Conservation (phyloP, 1,139 yeast genomes). For the Hyphopichia burtonii region DNA sequence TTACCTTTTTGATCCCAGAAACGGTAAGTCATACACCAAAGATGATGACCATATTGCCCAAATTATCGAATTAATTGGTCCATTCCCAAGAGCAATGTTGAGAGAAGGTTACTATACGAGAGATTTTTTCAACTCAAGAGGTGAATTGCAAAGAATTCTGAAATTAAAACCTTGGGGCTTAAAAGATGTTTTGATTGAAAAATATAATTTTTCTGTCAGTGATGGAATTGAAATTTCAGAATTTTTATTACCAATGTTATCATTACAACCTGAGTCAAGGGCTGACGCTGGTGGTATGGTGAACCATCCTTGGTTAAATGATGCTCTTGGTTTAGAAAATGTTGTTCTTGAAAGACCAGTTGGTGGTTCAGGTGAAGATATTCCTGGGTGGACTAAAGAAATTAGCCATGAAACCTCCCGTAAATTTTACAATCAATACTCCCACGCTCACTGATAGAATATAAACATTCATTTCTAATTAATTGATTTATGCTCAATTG, state of each 20-base stretch:
- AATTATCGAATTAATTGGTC: slow-evolving; percentile 46
- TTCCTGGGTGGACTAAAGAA: slow-evolving; percentile 69
- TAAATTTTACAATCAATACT: slow-evolving; percentile 6
- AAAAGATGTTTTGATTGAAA: slow-evolving; percentile 46
- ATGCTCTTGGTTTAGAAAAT: slow-evolving; percentile 59
- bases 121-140: slow-evolving; percentile 49
- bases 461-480: background rate
- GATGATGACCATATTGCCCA: slow-evolving; percentile 54
- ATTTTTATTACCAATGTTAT: slow-evolving; percentile 72
- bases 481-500: background rate
- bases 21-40: slow-evolving; percentile 45
- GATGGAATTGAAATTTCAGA: slow-evolving; percentile 58
- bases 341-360: slow-evolving; percentile 55
- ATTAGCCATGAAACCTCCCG: slow-evolving; percentile 12
- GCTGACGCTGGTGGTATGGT: slow-evolving; percentile 83
- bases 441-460: background rate
- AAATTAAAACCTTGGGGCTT: slow-evolving; percentile 51
- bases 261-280: slow-evolving; percentile 63
- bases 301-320: slow-evolving; percentile 75
- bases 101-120: slow-evolving; percentile 44
- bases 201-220: slow-evolving; percentile 60
- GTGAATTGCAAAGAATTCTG: slow-evolving; percentile 58
- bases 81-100: slow-evolving; percentile 42
- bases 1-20: slow-evolving; percentile 48
- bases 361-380: slow-evolving; percentile 68